phyloP scores from a whole-genome alignment of 2,329 filamentous ascomycete genomes.

The Ceratocystiopsis brevicomis region DNA sequence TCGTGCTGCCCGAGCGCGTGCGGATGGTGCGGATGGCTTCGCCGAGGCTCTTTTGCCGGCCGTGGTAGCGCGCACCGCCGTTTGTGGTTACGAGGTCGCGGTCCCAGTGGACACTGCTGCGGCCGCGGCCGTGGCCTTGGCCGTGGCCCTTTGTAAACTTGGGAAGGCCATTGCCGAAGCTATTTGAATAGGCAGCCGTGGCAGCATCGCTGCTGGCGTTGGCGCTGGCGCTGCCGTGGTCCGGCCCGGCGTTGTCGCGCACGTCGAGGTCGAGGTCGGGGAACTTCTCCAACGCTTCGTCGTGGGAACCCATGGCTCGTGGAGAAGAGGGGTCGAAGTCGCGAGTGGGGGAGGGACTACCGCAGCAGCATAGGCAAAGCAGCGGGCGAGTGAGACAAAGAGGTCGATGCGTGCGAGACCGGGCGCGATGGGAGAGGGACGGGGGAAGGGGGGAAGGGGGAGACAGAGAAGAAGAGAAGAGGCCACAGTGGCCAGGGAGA shows the following conservation, averaged over 20 bases:
- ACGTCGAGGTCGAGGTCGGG: constrained; percentile 29
- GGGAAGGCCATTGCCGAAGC: too few relatives aligned
- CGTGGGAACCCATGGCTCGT: constrained; percentile 7
- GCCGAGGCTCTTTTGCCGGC: constrained; percentile 67
- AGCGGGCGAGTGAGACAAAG: too few relatives aligned
- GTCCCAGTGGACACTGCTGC: constrained; percentile 14
- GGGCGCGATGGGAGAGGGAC: neutral
- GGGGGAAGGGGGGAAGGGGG: neutral
- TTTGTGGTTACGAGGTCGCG: constrained; percentile 6
- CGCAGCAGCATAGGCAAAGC: too few relatives aligned
- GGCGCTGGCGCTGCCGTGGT: constrained; percentile 9
- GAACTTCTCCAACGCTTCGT: constrained; percentile 33
- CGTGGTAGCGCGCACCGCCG: constrained; percentile 28
- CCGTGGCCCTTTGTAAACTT: too few relatives aligned
- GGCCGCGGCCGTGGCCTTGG: constrained; percentile 17
- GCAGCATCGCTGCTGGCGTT: neutral
- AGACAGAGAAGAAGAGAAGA: neutral
- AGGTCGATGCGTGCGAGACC: too few relatives aligned
- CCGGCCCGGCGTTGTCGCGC: constrained; percentile 2
- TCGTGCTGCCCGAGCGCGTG: constrained; percentile 65
- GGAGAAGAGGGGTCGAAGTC: neutral
- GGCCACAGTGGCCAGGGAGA: neutral
- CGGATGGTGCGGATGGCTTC: constrained; percentile 77
- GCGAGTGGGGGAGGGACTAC: too few relatives aligned
- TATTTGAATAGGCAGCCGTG: too few relatives aligned